These are phyloP conservation scores for barley (Hordeum vulgare) DNA, from an alignment of 176 grass and related monocot genomes.

Conservation along the genomic window MorexV3_pseudomolecules_assembly NC_058520.1:475472662-475473161, in stretches of 20 bases:
- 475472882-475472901: constrained; percentile 21
- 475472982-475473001: constrained; percentile 46
- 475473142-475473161: constrained; percentile 37
- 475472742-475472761: no score
- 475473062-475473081: constrained; percentile 45
- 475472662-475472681: no score
- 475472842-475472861: constrained; percentile 32
- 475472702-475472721: no score
- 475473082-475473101: constrained; percentile 26
- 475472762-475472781: no score
- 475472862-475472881: constrained; percentile 20
- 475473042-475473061: not conserved
- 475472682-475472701: no score
- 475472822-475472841: constrained; percentile 43
- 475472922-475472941: not conserved
- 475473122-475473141: constrained; percentile 41
- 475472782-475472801: no score
- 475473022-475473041: constrained; percentile 23
- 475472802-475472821: no score
- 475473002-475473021: constrained; percentile 18
- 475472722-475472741: no score
- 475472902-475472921: not conserved
- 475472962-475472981: constrained; percentile 7
- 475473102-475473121: constrained; percentile 32
- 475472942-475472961: not conserved